Evolutionary conservation across 129 eudicot genomes (phyloP), one percentile per base, ranked within the genome.

Genomic region (Flaveria sonorensis): DNA sequence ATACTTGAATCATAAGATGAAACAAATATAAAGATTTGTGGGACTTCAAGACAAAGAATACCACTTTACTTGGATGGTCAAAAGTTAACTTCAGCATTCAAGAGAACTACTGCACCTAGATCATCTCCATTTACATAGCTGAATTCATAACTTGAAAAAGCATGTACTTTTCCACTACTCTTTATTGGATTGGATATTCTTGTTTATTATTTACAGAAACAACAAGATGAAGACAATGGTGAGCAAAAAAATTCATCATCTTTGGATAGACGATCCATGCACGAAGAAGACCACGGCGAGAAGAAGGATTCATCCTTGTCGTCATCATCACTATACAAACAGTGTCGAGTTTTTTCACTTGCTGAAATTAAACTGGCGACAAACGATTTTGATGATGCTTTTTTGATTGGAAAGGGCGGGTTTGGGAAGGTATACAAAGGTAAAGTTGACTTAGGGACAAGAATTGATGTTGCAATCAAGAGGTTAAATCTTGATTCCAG

Each of bases 401-500:
- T 78, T 24, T 73, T 75, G 9, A 69, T 81, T 15, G 85, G 85
- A 64, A 68, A 70, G 40, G 81, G 85, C 6, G 83, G 86, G 40
- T 83, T 83, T 19, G 74, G 81, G 42, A 68, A 68, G 16, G 83
- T 83, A 69, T 82, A 82, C 69, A 72, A 77, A 52, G 86, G 77
- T 67, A 61, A 15, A 24, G 24, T 75, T 9, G 61, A 62, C 28
- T 13, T 18, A 9, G 56, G 57, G 46, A 16, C 28, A 59, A 19
- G 30, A 6, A 57, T 16, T 15, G 68, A 70, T 40, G 85, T 63
- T 62, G 85, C 85, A 51, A 68, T 82, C 14, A 82, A 82, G 64
- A 69, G 68, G 72, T 68, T 48, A 67, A 59, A 78, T 68, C 13
- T 66, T 3, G 64, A 55, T 43, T 83, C 86, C 24, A 60, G 28